Conservation (phyloP, 73 alveolate species). For the Loxodes magnus region DNA sequence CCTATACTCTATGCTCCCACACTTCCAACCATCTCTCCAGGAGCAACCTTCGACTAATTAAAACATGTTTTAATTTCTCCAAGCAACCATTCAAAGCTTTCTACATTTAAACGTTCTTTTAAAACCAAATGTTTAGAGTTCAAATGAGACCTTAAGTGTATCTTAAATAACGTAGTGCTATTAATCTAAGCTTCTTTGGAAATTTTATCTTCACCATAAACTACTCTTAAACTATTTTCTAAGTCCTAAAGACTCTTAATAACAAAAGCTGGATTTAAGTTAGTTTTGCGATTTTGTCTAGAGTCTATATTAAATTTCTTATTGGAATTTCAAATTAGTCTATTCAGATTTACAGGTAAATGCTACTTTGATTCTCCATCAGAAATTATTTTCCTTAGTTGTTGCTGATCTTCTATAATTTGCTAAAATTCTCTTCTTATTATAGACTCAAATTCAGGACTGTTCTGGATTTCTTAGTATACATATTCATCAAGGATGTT, state of each 20-base stretch:
- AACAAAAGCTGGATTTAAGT: constrained; percentile 62
- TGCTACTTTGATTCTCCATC: constrained; percentile 73
- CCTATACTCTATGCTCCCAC: constrained; percentile 95
- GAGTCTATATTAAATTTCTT: constrained; percentile 63
- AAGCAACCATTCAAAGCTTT: constrained; percentile 80
- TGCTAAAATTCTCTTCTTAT: no score
- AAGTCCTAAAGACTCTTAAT: constrained; percentile 16
- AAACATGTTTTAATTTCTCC: constrained; percentile 83
- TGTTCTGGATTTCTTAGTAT: no score
- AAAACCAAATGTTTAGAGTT: constrained; percentile 42
- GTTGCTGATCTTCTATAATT: neutral
- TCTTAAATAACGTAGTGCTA: constrained; percentile 69
- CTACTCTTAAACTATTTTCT: neutral
- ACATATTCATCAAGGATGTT: no score
- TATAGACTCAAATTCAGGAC: no score
- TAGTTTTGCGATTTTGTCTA: constrained; percentile 36
- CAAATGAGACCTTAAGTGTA: constrained; percentile 52
- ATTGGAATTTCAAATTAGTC: constrained; percentile 69
- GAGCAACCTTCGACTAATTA: constrained; percentile 63
- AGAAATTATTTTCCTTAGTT: constrained; percentile 51
- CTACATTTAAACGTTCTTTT: constrained; percentile 68
- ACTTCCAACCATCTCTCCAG: constrained; percentile 96
- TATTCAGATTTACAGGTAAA: constrained; percentile 82
- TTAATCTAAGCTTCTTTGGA: constrained; percentile 58
- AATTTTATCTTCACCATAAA: neutral